phyloP scores from a whole-genome alignment of 208 protist species.

The Porcisia hertigi region DNA sequence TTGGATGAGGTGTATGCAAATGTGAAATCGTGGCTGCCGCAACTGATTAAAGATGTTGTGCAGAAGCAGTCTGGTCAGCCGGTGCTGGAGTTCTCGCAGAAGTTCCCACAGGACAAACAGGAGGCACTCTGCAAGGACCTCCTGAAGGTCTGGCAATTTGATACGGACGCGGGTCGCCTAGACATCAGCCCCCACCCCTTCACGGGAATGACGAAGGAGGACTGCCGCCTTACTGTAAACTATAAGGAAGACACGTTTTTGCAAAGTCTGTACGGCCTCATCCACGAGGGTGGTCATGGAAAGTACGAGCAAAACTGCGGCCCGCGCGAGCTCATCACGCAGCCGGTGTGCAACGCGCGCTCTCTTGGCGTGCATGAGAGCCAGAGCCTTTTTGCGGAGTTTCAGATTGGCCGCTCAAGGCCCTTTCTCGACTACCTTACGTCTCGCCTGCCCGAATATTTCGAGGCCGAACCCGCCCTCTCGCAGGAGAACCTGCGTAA shows the following conservation, averaged over 20 bases:
- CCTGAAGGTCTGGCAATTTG: slow-evolving; percentile 74
- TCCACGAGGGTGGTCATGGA: slow-evolving; percentile 90
- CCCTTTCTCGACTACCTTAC: slow-evolving; percentile 63
- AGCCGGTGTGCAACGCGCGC: slow-evolving; percentile 67
- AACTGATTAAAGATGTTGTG: slow-evolving; percentile 69
- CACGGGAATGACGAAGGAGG: slow-evolving; percentile 75
- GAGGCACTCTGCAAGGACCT: slow-evolving; percentile 52
- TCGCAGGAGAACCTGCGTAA: slow-evolving; percentile 51
- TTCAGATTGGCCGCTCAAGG: slow-evolving; percentile 57
- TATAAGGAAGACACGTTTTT: slow-evolving; percentile 63
- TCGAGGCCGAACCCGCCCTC: slow-evolving; percentile 60
- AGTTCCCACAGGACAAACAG: slow-evolving; percentile 61
- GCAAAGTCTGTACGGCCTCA: slow-evolving; percentile 60
- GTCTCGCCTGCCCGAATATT: slow-evolving; percentile 46
- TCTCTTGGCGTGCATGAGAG: slow-evolving; percentile 89
- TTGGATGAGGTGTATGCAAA: slow-evolving; percentile 75
- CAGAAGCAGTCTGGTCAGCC: slow-evolving; percentile 43
- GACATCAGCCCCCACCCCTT: slow-evolving; percentile 91
- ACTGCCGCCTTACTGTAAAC: slow-evolving; percentile 87
- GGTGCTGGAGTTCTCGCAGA: slow-evolving; percentile 34
- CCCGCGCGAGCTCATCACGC: slow-evolving; percentile 51
- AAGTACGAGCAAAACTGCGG: slow-evolving; percentile 90
- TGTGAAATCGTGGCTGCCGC: slow-evolving; percentile 79
- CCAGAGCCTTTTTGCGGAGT: slow-evolving; percentile 90
- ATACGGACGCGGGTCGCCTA: slow-evolving; percentile 80